Conservation (phyloP, 106 monocot species). For the Allium cepa region DNA sequence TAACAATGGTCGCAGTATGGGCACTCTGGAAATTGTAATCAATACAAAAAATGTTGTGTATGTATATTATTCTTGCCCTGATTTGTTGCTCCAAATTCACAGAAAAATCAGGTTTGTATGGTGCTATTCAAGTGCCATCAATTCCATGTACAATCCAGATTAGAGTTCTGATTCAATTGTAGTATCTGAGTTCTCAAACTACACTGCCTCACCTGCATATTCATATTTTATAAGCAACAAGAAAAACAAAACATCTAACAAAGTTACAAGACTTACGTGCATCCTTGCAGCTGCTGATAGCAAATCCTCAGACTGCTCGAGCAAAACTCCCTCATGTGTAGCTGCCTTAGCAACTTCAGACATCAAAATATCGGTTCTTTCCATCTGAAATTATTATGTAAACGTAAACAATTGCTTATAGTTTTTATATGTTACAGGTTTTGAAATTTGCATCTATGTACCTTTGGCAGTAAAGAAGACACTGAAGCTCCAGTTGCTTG, state of each 20-base stretch:
- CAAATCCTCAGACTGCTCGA: constrained; percentile 53
- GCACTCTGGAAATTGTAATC: no score
- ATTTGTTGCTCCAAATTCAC: no score
- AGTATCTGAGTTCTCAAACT: constrained; percentile 33
- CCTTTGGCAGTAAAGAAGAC: constrained; percentile 36
- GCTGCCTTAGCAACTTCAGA: constrained; percentile 54
- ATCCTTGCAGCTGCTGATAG: constrained; percentile 42
- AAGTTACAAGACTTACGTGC: constrained; percentile 39
- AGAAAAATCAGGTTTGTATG: no score
- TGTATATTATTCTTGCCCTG: no score
- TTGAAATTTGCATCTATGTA: not conserved
- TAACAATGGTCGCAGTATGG: no score
- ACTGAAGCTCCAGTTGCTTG: constrained; percentile 41
- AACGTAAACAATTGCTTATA: no score
- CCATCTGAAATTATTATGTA: constrained; percentile 28
- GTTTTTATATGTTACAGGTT: no score
- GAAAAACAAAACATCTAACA: not conserved
- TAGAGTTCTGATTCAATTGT: constrained; percentile 17
- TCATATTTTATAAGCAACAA: not conserved
- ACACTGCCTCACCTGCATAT: constrained; percentile 45
- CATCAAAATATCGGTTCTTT: constrained; percentile 29
- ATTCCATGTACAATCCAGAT: not conserved
- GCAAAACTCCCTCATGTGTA: constrained; percentile 45
- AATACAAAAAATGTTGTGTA: no score
- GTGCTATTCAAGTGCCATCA: no score